phyloP scores from a whole-genome alignment of 148 eudicot genomes.

The Rhododendron mucronatum region DNA sequence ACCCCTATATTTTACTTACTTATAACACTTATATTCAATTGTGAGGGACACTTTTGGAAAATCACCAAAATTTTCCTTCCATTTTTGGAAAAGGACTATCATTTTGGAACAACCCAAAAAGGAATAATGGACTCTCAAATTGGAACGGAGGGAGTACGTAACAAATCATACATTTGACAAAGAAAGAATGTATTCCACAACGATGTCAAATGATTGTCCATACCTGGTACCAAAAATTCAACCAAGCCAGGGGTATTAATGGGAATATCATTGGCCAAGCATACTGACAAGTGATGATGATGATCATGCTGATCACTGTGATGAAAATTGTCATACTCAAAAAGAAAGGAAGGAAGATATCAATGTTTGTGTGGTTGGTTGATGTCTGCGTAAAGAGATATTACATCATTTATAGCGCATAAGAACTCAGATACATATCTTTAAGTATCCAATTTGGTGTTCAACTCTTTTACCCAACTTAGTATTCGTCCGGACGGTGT shows the following conservation, averaged over 20 bases:
- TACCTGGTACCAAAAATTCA: constrained; percentile 93
- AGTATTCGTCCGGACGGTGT: constrained; percentile 96
- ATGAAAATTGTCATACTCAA: constrained; percentile 45
- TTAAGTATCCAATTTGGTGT: not conserved
- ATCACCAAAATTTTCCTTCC: no score
- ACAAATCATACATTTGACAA: not conserved
- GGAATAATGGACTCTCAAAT: no score
- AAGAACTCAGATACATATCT: no score
- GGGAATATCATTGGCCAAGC: constrained; percentile 90
- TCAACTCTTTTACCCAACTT: constrained; percentile 62
- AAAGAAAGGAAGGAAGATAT: constrained; percentile 23
- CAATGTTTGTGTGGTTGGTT: constrained; percentile 77
- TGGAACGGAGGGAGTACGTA: no score
- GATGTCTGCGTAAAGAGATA: constrained; percentile 59
- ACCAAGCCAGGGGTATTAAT: constrained; percentile 80
- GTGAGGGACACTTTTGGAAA: no score
- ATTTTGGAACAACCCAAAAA: no score
- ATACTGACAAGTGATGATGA: constrained; percentile 83
- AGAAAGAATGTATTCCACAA: not conserved
- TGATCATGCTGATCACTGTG: not conserved
- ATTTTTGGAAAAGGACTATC: no score
- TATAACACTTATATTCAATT: no score
- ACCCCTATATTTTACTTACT: no score
- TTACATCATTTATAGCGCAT: not conserved
- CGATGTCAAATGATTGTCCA: not conserved